These are phyloP conservation scores for Lipomyces sp. DNA, from an alignment of 805 yeast species.

Conservation along the genomic window DNA sequence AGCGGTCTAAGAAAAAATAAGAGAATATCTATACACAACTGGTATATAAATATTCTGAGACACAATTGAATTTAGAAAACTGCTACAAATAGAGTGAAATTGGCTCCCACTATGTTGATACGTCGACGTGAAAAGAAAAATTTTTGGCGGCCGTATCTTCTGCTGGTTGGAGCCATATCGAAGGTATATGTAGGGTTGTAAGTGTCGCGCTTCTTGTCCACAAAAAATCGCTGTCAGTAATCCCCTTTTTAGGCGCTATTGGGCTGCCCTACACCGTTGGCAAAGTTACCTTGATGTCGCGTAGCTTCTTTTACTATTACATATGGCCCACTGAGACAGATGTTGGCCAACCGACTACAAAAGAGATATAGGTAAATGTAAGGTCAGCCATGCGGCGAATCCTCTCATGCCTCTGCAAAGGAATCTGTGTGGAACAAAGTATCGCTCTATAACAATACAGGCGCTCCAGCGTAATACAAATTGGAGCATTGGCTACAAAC, in stretches of 20 bases:
- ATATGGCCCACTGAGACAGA: too few species aligned
- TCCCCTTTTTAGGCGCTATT: neutral
- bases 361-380: neutral
- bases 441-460: neutral
- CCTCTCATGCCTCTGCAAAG: neutral
- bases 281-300: too few species aligned
- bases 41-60: neutral
- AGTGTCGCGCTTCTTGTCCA: neutral
- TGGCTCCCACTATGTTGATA: neutral
- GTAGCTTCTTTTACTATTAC: too few species aligned
- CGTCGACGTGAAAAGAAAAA: conserved; percentile 5
- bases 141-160: conserved; percentile 7
- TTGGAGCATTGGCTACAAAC: neutral
- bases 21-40: conserved; percentile 11
- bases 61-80: neutral
- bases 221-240: neutral
- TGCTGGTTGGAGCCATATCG: neutral
- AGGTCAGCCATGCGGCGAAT: neutral
- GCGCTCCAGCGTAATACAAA: neutral
- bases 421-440: neutral
- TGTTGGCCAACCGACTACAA: neutral
- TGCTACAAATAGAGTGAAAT: neutral
- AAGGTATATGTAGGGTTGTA: neutral
- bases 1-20: neutral
- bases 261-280: too few species aligned